phyloP scores from a whole-genome alignment of 352 stramenopile species.

The Phytopythium montanum region DNA sequence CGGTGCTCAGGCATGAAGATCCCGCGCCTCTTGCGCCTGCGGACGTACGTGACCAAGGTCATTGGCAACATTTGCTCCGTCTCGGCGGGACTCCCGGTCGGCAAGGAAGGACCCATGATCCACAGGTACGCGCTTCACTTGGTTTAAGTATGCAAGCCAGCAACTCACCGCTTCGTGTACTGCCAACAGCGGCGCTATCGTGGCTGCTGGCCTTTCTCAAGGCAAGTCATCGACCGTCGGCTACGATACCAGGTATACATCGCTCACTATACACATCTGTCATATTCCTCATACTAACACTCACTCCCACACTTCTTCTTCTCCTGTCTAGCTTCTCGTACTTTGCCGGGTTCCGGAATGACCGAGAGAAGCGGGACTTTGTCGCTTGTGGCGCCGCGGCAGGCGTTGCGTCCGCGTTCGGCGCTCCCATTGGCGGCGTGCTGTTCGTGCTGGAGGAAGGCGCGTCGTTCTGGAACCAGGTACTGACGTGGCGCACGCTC shows the following conservation, averaged over 20 bases:
- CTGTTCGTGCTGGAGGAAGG: conserved; percentile 84
- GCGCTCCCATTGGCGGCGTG: conserved; percentile 87
- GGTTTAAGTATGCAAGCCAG: neutral
- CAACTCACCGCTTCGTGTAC: neutral
- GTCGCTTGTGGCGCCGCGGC: conserved; percentile 84
- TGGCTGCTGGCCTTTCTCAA: conserved; percentile 72
- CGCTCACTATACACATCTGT: no score
- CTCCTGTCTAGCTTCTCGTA: conserved; percentile 64
- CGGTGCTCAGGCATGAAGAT: conserved; percentile 65
- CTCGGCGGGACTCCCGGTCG: conserved; percentile 78
- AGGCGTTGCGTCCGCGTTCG: conserved; percentile 89
- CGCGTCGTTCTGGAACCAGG: conserved; percentile 84
- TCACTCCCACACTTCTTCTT: neutral
- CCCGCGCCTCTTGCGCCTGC: conserved; percentile 63
- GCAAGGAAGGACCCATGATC: conserved; percentile 92
- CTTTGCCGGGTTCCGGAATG: conserved; percentile 86
- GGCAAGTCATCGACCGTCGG: conserved; percentile 70
- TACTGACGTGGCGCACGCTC: conserved; percentile 80
- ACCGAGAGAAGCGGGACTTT: conserved; percentile 88
- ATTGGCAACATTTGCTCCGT: conserved; percentile 87
- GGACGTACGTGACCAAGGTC: conserved; percentile 86
- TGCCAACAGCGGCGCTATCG: conserved; percentile 54
- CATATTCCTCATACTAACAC: neutral
- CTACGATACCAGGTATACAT: conserved; percentile 59
- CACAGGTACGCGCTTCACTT: conserved; percentile 47